Conservation (phyloP, 768 basidiomycete species). For the Termitomyces sp. region DNA sequence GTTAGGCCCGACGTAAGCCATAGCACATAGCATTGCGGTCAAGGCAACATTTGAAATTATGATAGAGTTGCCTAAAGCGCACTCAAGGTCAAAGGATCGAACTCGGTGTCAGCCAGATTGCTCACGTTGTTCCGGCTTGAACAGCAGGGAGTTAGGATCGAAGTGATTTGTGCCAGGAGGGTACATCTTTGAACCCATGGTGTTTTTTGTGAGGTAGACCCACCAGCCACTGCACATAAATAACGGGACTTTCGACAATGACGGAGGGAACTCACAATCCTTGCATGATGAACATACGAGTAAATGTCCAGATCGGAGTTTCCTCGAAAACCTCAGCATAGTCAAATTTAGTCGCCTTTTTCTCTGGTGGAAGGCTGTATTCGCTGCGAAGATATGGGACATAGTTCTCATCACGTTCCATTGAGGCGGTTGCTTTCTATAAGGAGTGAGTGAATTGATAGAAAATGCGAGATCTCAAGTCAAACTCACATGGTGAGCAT, state of each 20-base stretch:
- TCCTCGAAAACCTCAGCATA: conserved; percentile 51
- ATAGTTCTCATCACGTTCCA: conserved; percentile 76
- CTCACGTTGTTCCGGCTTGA: conserved; percentile 37
- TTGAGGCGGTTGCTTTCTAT: conserved; percentile 66
- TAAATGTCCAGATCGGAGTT: conserved; percentile 42
- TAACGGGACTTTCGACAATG: neutral
- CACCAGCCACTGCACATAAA: conserved; percentile 22
- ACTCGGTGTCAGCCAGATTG: conserved; percentile 7
- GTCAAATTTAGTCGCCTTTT: conserved; percentile 33
- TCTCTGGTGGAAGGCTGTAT: conserved; percentile 37
- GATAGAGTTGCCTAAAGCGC: conserved; percentile 31
- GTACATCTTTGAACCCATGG: conserved; percentile 44
- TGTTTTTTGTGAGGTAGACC: conserved; percentile 33
- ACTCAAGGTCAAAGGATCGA: neutral
- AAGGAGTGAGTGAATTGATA: neutral
- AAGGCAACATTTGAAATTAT: conserved; percentile 31
- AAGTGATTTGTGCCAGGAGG: conserved; percentile 46
- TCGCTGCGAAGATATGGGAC: conserved; percentile 47
- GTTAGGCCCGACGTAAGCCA: conserved; percentile 20
- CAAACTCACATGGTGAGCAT: conserved; percentile 58
- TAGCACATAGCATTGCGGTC: conserved; percentile 19
- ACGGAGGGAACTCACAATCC: conserved; percentile 27
- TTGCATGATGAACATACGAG: conserved; percentile 47
- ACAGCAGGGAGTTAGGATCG: conserved; percentile 33
- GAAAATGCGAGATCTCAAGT: neutral